Conservation (phyloP, 2,329 filamentous ascomycete species). For the Magnaporthales sp. region DNA sequence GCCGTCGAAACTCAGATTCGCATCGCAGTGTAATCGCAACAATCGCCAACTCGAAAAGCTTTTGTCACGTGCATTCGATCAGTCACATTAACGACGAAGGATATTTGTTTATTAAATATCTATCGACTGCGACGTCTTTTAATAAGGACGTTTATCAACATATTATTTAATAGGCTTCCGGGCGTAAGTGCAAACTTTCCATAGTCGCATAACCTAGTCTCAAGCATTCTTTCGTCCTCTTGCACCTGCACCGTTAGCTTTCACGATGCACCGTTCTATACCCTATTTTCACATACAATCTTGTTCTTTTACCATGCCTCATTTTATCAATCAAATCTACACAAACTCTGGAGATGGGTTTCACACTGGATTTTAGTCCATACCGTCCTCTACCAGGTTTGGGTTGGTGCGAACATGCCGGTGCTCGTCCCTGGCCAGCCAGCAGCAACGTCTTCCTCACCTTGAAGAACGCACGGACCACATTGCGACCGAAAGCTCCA, state of each 20-base stretch:
- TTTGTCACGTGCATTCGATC: background rate
- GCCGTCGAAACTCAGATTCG: background rate
- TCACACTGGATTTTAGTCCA: background rate
- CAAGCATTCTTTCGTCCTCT: background rate
- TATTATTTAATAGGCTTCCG: background rate
- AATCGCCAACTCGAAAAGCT: background rate
- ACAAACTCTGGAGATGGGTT: background rate
- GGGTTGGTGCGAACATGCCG: background rate
- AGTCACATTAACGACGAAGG: background rate
- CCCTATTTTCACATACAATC: no score
- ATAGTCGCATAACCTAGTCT: background rate
- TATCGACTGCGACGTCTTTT: background rate
- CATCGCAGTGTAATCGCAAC: background rate
- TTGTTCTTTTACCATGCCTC: background rate
- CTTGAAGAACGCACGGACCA: background rate
- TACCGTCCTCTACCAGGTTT: background rate
- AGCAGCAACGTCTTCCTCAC: background rate
- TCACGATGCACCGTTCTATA: background rate
- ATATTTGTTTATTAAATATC: background rate
- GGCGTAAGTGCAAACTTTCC: background rate
- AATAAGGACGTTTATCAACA: background rate
- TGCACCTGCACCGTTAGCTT: background rate
- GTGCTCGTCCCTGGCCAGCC: background rate
- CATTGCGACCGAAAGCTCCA: background rate
- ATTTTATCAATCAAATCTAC: no score